phyloP scores from a whole-genome alignment of 1,139 yeast genomes.

The Blastobotrys petasosporus region DNA sequence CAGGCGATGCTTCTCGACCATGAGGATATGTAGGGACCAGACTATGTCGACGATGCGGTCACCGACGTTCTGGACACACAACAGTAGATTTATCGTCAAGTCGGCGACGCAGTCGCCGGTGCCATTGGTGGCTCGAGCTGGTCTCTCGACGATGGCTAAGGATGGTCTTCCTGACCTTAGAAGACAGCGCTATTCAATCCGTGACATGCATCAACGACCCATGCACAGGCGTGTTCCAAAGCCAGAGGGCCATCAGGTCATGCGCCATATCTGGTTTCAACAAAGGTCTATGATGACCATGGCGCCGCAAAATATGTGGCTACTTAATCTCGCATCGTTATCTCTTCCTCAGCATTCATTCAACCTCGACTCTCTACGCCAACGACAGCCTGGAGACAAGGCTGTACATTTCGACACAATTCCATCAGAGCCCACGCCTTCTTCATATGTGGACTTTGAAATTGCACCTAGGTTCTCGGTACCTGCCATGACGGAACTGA shows the following conservation, averaged over 20 bases:
- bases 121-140: conserved; percentile 7
- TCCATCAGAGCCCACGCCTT: conserved; percentile 1
- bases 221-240: background rate
- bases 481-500: conserved; percentile 26
- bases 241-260: background rate
- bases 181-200: background rate
- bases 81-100: background rate
- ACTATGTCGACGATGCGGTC: conserved; percentile 1
- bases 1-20: conserved; percentile 5
- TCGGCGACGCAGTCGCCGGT: background rate
- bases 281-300: too few relatives aligned
- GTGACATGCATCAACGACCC: background rate
- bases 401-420: background rate
- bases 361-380: too few relatives aligned
- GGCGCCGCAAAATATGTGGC: too few relatives aligned
- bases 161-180: background rate
- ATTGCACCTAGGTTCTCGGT: conserved; percentile 29
- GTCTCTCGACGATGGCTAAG: conserved; percentile 2
- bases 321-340: too few relatives aligned
- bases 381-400: background rate
- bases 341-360: too few relatives aligned
- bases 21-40: conserved; percentile 2
- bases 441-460: conserved; percentile 33
- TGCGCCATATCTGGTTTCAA: background rate
- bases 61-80: conserved; percentile 8